Evolutionary conservation across 441 rosid genomes (phyloP).

Genomic region (Jatropha multifida): DNA sequence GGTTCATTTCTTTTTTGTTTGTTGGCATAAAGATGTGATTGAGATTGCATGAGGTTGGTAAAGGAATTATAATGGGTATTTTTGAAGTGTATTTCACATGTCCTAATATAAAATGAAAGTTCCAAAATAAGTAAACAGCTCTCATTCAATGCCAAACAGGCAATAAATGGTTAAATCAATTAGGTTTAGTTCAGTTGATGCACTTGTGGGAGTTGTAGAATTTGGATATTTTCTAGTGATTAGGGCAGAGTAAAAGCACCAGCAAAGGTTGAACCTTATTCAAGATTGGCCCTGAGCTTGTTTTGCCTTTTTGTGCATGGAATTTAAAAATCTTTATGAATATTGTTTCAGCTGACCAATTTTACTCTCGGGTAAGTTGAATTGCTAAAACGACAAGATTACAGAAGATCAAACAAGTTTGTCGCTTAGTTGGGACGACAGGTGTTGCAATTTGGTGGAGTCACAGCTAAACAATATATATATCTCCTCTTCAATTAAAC

Average conservation of each 20-base stretch:
- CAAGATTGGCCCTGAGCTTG: not conserved
- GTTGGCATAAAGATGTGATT: not conserved
- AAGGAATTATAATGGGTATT: not conserved
- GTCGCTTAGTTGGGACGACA: conserved; percentile 7
- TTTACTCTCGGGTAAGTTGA: not conserved
- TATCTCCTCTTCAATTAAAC: too few relatives aligned
- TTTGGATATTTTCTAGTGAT: not conserved
- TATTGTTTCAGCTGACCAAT: not conserved
- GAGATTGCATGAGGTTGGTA: not conserved
- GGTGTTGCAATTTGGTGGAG: not conserved
- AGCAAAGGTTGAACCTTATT: not conserved
- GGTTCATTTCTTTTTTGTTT: not conserved
- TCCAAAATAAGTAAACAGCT: too few relatives aligned
- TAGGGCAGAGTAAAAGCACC: not conserved
- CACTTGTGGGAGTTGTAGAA: too few relatives aligned
- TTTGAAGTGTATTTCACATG: too few relatives aligned
- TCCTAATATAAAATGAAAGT: too few relatives aligned
- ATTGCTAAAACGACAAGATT: not conserved
- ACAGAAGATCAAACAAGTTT: not conserved
- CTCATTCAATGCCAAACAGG: too few relatives aligned
- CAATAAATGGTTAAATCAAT: not conserved
- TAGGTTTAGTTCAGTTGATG: not conserved
- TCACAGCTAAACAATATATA: not conserved
- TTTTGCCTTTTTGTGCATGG: not conserved
- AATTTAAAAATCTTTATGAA: not conserved